Evolutionary conservation across 352 stramenopile species (phyloP).

Genomic region (Globisporangium echinulatum): DNA sequence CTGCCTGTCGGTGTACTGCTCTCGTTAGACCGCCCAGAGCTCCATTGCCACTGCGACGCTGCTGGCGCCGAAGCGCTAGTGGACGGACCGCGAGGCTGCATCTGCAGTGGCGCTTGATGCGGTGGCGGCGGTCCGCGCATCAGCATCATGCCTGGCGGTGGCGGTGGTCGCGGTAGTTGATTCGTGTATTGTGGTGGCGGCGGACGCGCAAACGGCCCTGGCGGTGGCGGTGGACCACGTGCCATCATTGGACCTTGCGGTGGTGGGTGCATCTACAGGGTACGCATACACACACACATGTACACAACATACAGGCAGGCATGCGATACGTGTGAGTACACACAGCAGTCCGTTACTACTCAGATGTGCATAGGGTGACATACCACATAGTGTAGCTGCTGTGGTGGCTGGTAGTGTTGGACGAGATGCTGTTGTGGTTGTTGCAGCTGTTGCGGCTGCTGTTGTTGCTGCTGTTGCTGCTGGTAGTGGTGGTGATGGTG

Average conservation of each 20-base stretch:
- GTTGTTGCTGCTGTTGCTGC: constrained; percentile 1
- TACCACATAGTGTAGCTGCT: constrained; percentile 9
- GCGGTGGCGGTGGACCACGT: constrained; percentile 6
- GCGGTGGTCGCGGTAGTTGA: constrained; percentile 3
- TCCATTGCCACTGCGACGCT: constrained; percentile 63
- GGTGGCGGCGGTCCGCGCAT: constrained; percentile 9
- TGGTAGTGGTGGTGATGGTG: constrained; percentile 6
- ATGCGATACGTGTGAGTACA: neutral
- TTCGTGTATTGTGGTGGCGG: constrained; percentile 4
- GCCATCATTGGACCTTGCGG: constrained; percentile 22
- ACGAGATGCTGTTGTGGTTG: constrained; percentile 1
- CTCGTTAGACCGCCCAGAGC: constrained; percentile 23
- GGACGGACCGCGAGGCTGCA: constrained; percentile 3
- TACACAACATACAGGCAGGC: neutral
- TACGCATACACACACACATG: neutral
- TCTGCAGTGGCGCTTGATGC: constrained; percentile 13
- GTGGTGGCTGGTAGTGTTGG: constrained; percentile 5
- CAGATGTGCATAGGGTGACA: neutral
- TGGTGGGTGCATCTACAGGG: constrained; percentile 23
- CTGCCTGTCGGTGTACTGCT: neutral
- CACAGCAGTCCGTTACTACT: neutral
- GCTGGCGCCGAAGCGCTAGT: constrained; percentile 7
- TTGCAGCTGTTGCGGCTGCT: constrained; percentile 7
- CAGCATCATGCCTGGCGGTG: neutral
- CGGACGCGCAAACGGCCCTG: constrained; percentile 1